These are phyloP conservation scores for Parsonsia alboflavescens DNA, from an alignment of 257 asterid genomes.

Conservation along the genomic window DNA sequence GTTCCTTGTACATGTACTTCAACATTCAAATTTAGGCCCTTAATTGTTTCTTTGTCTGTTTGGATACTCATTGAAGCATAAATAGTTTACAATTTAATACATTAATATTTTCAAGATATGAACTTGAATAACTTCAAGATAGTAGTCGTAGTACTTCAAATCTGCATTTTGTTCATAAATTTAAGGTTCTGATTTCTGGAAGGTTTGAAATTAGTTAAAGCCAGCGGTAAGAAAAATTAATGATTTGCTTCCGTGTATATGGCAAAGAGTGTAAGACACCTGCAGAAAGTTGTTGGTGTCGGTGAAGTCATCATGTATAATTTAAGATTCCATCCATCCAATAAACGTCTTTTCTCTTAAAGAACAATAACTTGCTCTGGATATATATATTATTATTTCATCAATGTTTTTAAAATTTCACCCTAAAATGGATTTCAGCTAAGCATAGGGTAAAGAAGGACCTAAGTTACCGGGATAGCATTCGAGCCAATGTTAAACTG, in stretches of 20 bases:
- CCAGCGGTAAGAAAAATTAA: slow-evolving; percentile 6
- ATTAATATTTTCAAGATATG: too few species aligned
- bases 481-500: not conserved
- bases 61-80: too few species aligned
- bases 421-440: not conserved
- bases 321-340: not conserved
- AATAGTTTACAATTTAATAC: too few species aligned
- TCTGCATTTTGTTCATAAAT: too few species aligned
- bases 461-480: not conserved
- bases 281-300: not conserved
- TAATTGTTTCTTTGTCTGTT: too few species aligned
- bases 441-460: not conserved
- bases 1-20: too few species aligned
- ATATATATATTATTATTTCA: not conserved
- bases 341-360: not conserved
- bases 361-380: not conserved
- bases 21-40: too few species aligned
- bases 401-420: not conserved
- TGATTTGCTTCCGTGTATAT: not conserved
- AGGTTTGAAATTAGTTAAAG: too few species aligned
- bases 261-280: not conserved
- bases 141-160: too few species aligned
- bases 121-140: too few species aligned
- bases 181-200: not conserved
- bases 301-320: not conserved